Percentiles rank a stretch among this genome's conserved stretches.
Evolutionary conservation across 257 asterid genomes (phyloP).

Genomic region (Cruciata laevipes): DNA sequence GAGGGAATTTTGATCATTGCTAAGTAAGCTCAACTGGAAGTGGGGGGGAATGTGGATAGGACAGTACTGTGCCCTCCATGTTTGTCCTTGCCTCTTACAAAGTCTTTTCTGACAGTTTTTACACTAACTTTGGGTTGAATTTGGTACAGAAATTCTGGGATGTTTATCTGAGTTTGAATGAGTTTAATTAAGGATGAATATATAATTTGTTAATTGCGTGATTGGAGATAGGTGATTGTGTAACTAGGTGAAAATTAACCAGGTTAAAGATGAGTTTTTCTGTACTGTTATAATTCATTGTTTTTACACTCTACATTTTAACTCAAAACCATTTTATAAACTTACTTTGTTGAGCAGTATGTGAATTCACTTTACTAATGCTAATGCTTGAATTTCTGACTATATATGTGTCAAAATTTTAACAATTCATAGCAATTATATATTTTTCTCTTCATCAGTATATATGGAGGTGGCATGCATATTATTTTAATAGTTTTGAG

Average conservation of each 20-base stretch:
- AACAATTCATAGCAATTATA: no score
- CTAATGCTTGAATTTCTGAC: neutral
- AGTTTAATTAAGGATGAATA: neutral
- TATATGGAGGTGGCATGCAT: no score
- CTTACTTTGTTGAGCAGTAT: neutral
- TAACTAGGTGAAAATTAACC: neutral
- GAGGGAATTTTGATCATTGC: slow-evolving; percentile 11
- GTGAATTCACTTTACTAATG: neutral
- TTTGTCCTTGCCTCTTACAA: neutral
- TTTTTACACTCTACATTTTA: no score
- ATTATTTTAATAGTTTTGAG: no score
- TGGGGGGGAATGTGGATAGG: slow-evolving; percentile 25
- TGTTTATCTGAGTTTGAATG: neutral
- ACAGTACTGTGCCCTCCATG: slow-evolving; percentile 16
- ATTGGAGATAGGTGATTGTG: neutral
- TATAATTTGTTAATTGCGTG: no score
- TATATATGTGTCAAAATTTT: no score
- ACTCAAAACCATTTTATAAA: no score
- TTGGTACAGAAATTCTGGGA: neutral
- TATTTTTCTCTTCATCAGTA: neutral
- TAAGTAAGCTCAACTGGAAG: slow-evolving; percentile 9
- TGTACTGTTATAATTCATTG: neutral
- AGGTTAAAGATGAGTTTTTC: neutral
- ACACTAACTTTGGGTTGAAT: neutral
- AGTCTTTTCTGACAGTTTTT: neutral